Conservation (phyloP, 768 basidiomycete species). For the Guyanaporus albipodus region DNA sequence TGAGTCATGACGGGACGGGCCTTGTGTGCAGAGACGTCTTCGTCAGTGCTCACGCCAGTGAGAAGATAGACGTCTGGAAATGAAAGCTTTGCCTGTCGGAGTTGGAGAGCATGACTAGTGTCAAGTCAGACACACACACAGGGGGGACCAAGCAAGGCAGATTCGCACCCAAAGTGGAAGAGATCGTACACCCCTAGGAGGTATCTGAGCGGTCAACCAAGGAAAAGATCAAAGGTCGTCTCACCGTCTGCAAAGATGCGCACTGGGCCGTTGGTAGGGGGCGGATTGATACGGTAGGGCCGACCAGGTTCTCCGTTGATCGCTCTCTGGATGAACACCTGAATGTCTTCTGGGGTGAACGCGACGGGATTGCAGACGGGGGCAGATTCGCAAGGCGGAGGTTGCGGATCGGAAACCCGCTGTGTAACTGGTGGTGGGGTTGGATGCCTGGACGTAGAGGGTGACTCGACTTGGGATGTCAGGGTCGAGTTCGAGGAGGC, state of each 20-base stretch:
- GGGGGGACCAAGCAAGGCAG: neutral
- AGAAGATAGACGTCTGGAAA: conserved; percentile 89
- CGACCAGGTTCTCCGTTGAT: conserved; percentile 67
- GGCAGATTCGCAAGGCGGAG: conserved; percentile 37
- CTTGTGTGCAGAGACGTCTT: conserved; percentile 76
- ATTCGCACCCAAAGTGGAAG: conserved; percentile 86
- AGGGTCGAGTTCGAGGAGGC: conserved; percentile 54
- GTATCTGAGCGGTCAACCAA: neutral
- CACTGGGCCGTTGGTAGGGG: conserved; percentile 75
- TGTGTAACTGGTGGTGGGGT: conserved; percentile 25
- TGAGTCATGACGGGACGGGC: conserved; percentile 84
- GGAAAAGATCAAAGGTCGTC: conserved; percentile 19
- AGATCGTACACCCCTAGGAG: conserved; percentile 89
- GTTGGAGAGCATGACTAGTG: conserved; percentile 84
- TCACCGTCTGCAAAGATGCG: conserved; percentile 92
- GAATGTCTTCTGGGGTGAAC: conserved; percentile 74
- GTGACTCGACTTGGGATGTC: conserved; percentile 37
- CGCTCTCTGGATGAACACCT: conserved; percentile 67
- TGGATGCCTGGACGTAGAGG: conserved; percentile 18
- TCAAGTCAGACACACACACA: conserved; percentile 4
- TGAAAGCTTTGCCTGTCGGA: conserved; percentile 93
- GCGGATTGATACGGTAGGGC: conserved; percentile 80
- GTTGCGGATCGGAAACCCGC: conserved; percentile 35
- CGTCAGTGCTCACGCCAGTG: conserved; percentile 90
- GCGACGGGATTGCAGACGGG: conserved; percentile 58